Conservation (phyloP, 768 basidiomycete genomes). For the Serpula lacrymans region DNA sequence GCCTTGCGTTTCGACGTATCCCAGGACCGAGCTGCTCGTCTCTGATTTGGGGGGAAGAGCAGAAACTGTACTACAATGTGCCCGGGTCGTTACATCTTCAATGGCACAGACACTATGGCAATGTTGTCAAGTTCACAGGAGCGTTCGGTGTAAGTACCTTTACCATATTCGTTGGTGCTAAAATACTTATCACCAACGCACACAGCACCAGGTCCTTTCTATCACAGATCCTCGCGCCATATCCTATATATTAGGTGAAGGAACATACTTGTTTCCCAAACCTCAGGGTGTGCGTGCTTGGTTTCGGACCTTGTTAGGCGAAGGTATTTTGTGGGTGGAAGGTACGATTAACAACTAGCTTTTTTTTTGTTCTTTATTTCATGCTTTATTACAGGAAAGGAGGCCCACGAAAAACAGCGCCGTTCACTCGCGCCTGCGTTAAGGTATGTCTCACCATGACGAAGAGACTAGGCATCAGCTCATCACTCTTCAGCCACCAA, state of each 20-base stretch:
- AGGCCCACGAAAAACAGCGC: constrained; percentile 54
- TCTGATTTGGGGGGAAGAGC: constrained; percentile 61
- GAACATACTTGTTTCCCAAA: constrained; percentile 58
- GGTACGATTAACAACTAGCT: constrained; percentile 30
- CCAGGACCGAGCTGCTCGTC: constrained; percentile 51
- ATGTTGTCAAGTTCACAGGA: constrained; percentile 52
- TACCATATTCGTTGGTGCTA: constrained; percentile 4
- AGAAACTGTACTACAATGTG: constrained; percentile 45
- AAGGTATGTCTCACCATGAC: too few species aligned
- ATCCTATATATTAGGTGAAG: constrained; percentile 51
- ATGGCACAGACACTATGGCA: constrained; percentile 55
- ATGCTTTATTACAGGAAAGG: constrained; percentile 38
- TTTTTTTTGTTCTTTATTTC: constrained; percentile 2
- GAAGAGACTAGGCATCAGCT: too few species aligned
- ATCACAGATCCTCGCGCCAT: constrained; percentile 54
- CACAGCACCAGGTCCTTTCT: constrained; percentile 55
- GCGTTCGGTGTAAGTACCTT: constrained; percentile 48
- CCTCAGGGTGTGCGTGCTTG: constrained; percentile 60
- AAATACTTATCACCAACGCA: constrained; percentile 7
- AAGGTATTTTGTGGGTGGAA: constrained; percentile 67
- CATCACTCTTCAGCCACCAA: constrained; percentile 36
- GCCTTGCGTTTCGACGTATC: constrained; percentile 38
- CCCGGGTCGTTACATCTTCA: constrained; percentile 51
- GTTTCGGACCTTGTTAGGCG: constrained; percentile 58
- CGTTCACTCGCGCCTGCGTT: constrained; percentile 53